These are phyloP conservation scores for Calvatia gigantea DNA, from an alignment of 768 basidiomycete species.

Conservation along the genomic window DNA sequence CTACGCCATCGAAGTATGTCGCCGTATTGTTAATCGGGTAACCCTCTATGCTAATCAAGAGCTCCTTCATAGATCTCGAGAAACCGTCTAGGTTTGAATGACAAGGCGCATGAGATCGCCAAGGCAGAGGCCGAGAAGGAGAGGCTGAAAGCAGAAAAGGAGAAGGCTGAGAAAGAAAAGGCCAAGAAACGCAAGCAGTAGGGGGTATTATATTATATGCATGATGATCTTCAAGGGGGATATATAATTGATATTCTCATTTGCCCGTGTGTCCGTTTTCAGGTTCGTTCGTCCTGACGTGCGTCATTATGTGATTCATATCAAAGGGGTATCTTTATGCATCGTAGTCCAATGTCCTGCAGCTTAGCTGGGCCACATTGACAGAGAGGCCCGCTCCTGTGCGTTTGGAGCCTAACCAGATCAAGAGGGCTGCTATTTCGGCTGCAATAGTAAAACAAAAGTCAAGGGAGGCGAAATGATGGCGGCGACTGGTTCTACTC, in stretches of 20 bases:
- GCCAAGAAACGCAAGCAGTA: slow-evolving; percentile 23
- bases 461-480: neutral
- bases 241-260: neutral
- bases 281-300: neutral
- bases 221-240: neutral
- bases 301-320: neutral
- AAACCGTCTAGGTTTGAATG: slow-evolving; percentile 89
- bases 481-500: slow-evolving; percentile 10
- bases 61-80: slow-evolving; percentile 72
- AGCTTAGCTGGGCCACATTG: slow-evolving; percentile 26
- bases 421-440: slow-evolving; percentile 20
- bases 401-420: slow-evolving; percentile 19
- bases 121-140: slow-evolving; percentile 69
- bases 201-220: neutral
- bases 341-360: slow-evolving; percentile 11
- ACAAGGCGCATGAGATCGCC: slow-evolving; percentile 77
- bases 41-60: neutral
- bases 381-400: slow-evolving; percentile 25
- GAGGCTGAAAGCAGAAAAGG: slow-evolving; percentile 53
- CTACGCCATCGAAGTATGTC: slow-evolving; percentile 81
- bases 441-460: slow-evolving; percentile 16
- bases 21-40: neutral
- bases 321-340: neutral
- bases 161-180: slow-evolving; percentile 25
- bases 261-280: neutral